Percentiles rank a stretch among this genome's conserved stretches.
Evolutionary conservation across 768 basidiomycete genomes (phyloP).

Genomic region (Tricholoma sp.): DNA sequence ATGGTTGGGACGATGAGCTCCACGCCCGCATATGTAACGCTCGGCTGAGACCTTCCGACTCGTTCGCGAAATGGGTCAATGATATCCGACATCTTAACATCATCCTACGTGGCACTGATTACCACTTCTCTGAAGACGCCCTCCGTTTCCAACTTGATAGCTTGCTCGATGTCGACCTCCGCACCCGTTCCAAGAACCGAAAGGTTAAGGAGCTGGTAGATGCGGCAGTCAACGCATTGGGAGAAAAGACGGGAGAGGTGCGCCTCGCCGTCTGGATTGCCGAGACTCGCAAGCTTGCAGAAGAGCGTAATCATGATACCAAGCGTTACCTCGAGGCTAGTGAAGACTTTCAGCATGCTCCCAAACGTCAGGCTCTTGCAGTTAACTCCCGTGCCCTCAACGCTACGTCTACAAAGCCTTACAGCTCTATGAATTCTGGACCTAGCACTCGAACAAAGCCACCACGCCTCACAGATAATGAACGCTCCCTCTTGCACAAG

Average conservation of each 20-base stretch:
- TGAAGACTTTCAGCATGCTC: background rate
- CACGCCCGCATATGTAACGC: background rate
- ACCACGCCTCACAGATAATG: background rate
- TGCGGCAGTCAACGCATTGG: background rate
- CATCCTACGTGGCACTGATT: background rate
- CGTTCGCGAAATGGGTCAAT: background rate
- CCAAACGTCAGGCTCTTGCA: background rate
- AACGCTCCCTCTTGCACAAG: background rate
- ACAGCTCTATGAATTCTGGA: background rate
- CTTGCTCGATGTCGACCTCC: background rate
- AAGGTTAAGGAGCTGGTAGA: background rate
- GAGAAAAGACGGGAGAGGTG: background rate
- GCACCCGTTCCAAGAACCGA: background rate
- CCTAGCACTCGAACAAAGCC: background rate
- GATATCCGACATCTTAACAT: background rate
- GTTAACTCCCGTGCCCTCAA: background rate
- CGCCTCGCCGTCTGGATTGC: background rate
- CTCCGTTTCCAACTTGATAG: background rate
- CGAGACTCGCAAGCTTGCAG: background rate
- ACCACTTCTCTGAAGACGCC: background rate
- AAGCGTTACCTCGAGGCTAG: background rate
- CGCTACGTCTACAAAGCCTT: background rate
- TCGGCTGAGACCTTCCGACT: background rate
- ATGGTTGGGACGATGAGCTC: background rate
- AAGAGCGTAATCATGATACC: background rate